Percentiles rank a stretch among this genome's conserved stretches.
Evolutionary conservation across 2,329 filamentous ascomycete species (phyloP).

Genomic region (Pseudogymnoascus sp.): DNA sequence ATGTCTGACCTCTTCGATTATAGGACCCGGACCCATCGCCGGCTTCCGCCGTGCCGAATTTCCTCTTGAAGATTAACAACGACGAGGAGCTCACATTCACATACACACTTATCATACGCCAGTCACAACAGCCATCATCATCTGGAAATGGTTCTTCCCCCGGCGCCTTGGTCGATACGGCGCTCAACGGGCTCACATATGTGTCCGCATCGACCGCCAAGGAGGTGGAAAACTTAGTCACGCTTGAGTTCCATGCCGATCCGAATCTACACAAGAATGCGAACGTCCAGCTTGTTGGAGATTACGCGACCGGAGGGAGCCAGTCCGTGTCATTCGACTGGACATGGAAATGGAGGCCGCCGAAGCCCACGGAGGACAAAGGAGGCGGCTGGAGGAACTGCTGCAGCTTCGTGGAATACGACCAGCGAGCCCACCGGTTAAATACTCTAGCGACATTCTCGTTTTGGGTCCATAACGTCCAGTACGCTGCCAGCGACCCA

Average conservation of each 20-base stretch:
- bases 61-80: slow-evolving; percentile 78
- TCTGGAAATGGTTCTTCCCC: slow-evolving; percentile 35
- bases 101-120: slow-evolving; percentile 77
- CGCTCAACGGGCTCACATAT: slow-evolving; percentile 82
- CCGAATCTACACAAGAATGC: slow-evolving; percentile 96
- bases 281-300: slow-evolving; percentile 91
- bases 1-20: neutral
- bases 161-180: slow-evolving; percentile 53
- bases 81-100: slow-evolving; percentile 90
- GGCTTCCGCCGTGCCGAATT: slow-evolving; percentile 49
- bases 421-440: slow-evolving; percentile 81
- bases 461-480: slow-evolving; percentile 63
- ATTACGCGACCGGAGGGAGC: slow-evolving; percentile 76
- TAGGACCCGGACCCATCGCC: slow-evolving; percentile 67
- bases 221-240: slow-evolving; percentile 90
- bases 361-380: slow-evolving; percentile 69
- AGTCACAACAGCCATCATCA: slow-evolving; percentile 34
- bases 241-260: slow-evolving; percentile 90
- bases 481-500: slow-evolving; percentile 43
- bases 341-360: slow-evolving; percentile 95
- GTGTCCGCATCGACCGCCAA: slow-evolving; percentile 76
- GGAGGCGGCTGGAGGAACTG: slow-evolving; percentile 92
- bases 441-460: slow-evolving; percentile 86
- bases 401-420: slow-evolving; percentile 97
- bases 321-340: slow-evolving; percentile 83